Evolutionary conservation across 805 yeast genomes (phyloP), one percentile per base, ranked within the genome.

Genomic region (Saturnispora galanensis): DNA sequence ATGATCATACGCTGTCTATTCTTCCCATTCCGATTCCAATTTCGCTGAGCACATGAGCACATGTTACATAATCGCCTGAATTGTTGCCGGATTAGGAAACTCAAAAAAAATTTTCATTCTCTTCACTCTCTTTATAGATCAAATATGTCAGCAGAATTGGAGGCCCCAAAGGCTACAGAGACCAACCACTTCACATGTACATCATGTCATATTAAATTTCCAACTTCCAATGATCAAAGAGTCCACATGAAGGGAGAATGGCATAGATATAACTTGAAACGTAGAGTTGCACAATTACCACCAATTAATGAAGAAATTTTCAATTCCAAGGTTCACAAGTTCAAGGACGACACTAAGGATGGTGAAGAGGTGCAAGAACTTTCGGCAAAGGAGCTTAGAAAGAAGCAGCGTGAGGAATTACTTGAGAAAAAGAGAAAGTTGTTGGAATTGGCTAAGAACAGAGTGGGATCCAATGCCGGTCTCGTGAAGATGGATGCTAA

Each of bases 161-260:
- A 43, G 18, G 38, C 34, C 5, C 38, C 41, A 28, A 16, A 16
- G 38, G 42, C 44, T 15, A 39, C 45, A 15, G 38, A 50, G 7
- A 26, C 39, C 4, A 42, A 30, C 5, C 34, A 42, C 33, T 63
- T 51, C 44, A 87, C 96, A 11, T 93, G 98, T 65, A 90, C 88
- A 56, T 84, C 96, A 26, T 93, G 98, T 64, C 80, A 79, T 16
- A 78, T 87, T 50, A 77, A 79, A 45, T 90, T 93, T 56, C 77
- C 81, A 31, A 71, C 80, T 34, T 82, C 95, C 10, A 94, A 83
- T 51, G 70, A 81, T 46, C 98, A 93, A 66, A 73, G 97, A 50
- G 74, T 74, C 49, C 98, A 93, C 60, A 93, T 93, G 98, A 87
- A 85, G 62, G 81, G 96, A 2, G 98, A 93, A 45, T 93, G 97